Evolutionary conservation across 345 rosid genomes (phyloP).

Genomic region (Rubroshorea leprosula): DNA sequence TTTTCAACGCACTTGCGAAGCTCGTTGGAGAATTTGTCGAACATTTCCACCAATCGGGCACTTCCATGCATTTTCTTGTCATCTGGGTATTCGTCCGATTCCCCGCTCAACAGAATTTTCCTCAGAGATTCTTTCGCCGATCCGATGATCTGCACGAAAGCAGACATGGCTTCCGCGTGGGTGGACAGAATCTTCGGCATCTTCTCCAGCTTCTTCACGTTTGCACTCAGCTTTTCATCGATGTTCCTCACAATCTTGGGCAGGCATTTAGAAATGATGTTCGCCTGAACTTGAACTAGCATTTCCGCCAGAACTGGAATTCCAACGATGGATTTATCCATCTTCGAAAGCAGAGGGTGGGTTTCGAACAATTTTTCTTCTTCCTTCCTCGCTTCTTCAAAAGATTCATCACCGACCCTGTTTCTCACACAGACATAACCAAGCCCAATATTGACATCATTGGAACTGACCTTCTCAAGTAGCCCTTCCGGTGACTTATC

Average conservation of each 20-base stretch:
- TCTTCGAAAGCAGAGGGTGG: slow-evolving; percentile 24
- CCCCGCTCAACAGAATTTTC: slow-evolving; percentile 36
- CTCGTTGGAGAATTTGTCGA: neutral
- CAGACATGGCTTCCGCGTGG: slow-evolving; percentile 29
- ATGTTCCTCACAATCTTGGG: slow-evolving; percentile 23
- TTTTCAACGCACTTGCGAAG: neutral
- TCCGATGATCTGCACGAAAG: slow-evolving; percentile 36
- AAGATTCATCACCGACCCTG: slow-evolving; percentile 37
- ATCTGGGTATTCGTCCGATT: slow-evolving; percentile 35
- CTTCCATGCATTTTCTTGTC: slow-evolving; percentile 13
- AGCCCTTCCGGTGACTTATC: slow-evolving; percentile 52
- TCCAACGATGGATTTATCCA: slow-evolving; percentile 32
- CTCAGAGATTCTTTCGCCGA: slow-evolving; percentile 36
- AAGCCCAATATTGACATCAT: slow-evolving; percentile 47
- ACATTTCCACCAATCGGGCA: neutral
- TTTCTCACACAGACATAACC: slow-evolving; percentile 56
- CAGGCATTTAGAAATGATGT: slow-evolving; percentile 23
- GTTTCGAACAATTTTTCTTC: slow-evolving; percentile 23
- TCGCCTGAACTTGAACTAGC: slow-evolving; percentile 22
- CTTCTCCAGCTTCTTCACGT: slow-evolving; percentile 17
- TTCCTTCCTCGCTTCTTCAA: slow-evolving; percentile 19
- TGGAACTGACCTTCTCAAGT: slow-evolving; percentile 34
- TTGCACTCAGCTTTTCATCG: slow-evolving; percentile 20
- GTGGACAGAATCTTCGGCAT: slow-evolving; percentile 29
- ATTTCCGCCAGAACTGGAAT: slow-evolving; percentile 34